Conservation (phyloP, 2,329 filamentous ascomycete genomes). For the Phialophora expanda region DNA sequence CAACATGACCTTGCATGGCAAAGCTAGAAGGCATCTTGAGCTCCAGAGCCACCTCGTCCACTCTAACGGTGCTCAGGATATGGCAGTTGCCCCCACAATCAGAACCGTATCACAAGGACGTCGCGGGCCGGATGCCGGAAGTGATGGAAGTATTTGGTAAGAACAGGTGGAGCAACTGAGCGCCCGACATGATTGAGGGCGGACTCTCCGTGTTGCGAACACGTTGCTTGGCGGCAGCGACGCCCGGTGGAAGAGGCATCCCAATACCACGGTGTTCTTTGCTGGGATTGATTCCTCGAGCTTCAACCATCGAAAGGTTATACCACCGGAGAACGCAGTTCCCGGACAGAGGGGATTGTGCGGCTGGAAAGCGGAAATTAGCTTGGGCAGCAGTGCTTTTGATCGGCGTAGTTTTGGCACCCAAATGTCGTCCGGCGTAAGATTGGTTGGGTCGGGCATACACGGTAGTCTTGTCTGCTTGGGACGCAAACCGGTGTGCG, state of each 20-base stretch:
- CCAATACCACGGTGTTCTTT: conserved; percentile 3
- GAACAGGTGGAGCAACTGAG: conserved; percentile 12
- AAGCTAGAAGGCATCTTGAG: conserved; percentile 3
- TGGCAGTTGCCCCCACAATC: neutral
- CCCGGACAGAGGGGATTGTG: neutral
- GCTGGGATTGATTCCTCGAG: neutral
- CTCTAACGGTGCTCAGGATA: neutral
- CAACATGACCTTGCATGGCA: neutral
- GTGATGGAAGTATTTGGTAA: neutral
- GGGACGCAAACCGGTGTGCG: conserved; percentile 2
- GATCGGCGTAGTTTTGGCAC: conserved; percentile 26
- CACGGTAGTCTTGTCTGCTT: conserved; percentile 8
- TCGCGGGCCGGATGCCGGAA: conserved; percentile 12
- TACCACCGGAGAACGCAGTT: neutral
- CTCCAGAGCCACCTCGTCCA: neutral
- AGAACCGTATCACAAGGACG: conserved; percentile 4
- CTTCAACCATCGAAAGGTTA: neutral
- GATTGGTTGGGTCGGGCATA: conserved; percentile 20
- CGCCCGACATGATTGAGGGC: conserved; percentile 19
- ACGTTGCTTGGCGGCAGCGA: conserved; percentile 5
- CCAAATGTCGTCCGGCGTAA: conserved; percentile 7
- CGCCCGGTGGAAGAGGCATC: conserved; percentile 7
- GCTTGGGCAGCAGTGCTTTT: conserved; percentile 28
- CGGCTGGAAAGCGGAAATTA: conserved; percentile 10
- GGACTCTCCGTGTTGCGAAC: neutral